phyloP scores from a whole-genome alignment of 139 green algal genomes.

The Nannochloris sp. region DNA sequence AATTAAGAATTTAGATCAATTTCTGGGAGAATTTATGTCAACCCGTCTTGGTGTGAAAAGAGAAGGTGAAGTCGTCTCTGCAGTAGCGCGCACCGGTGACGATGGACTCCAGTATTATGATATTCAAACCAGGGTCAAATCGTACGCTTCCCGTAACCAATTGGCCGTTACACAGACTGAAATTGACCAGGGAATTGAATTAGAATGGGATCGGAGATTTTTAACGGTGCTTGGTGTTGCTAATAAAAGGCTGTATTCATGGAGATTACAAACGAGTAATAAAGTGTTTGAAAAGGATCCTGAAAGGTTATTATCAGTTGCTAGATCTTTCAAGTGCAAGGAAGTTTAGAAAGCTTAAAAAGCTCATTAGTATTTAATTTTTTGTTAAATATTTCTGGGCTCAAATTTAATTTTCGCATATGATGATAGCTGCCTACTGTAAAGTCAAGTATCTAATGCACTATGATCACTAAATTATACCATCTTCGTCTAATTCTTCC shows the following conservation, averaged over 20 bases:
- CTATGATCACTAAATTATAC: too few relatives aligned
- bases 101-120: constrained; percentile 59
- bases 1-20: constrained; percentile 48
- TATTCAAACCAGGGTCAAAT: constrained; percentile 50
- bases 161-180: constrained; percentile 55
- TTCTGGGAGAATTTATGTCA: constrained; percentile 92
- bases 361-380: neutral
- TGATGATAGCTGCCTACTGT: too few relatives aligned
- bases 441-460: too few relatives aligned
- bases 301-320: constrained; percentile 27
- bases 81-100: constrained; percentile 12
- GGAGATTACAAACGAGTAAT: constrained; percentile 57
- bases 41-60: constrained; percentile 79
- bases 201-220: constrained; percentile 78
- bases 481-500: neutral
- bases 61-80: constrained; percentile 36
- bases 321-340: constrained; percentile 39
- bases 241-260: constrained; percentile 73
- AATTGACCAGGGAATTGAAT: constrained; percentile 12
- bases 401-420: neutral
- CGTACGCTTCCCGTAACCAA: constrained; percentile 69
- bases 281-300: constrained; percentile 14
- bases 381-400: neutral
- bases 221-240: constrained; percentile 70
- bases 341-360: constrained; percentile 19